Base-by-base conservation (phyloP, 1,284 basidiomycete species). In the Ceratobasidium sp. region DNA sequence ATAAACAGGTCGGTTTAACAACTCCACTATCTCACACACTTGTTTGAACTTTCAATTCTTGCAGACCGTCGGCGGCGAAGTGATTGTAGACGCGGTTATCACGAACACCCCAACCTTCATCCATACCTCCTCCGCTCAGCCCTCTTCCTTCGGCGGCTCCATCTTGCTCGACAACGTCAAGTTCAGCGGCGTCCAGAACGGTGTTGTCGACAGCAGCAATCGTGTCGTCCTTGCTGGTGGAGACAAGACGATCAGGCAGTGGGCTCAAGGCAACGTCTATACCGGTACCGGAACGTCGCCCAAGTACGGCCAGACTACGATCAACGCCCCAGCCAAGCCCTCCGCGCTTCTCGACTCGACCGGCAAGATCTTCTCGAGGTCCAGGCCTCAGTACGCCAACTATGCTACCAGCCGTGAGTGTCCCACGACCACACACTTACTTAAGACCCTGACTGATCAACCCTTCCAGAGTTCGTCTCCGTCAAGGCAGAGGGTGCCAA, bases 361-460 rank as follows among this genome's bases (percentile, higher is more conserved):
- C 89, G 92, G 81, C 15, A 87, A 86, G 64, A 91, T 94, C 70
- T 91, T 94, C 79, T 89, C 90, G 42, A 90, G 86, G 80, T 86
- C 85, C 4, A 91, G 92, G 78, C 94, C 94, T 4, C 92, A 92
- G 81, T 95, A 95, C 81, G 87, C 84, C n/a, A 84, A 86, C 70
- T 93, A 91, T 81, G 86, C 88, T 15, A 84, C 88, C 15, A 86
- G 86, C 80, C 90, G 82, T 89, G 44, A 67, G 69, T 75, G n/a
- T 26, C 23, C 26, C n/a, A 9, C 73, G 15, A 20, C 33, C 17
- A n/a, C 40, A 12, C 15, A 9, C 26, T n/a, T n/a, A n/a, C n/a
- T 13, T 38, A 13, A n/a, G 54, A 28, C 38, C 20, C 33, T 62
- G 61, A 77, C 61, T 78, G 17, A 38, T 28, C 33, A 42, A 56